Evolutionary conservation across 1,284 basidiomycete species (phyloP).

Genomic region (Stygiomarasmius scandens): DNA sequence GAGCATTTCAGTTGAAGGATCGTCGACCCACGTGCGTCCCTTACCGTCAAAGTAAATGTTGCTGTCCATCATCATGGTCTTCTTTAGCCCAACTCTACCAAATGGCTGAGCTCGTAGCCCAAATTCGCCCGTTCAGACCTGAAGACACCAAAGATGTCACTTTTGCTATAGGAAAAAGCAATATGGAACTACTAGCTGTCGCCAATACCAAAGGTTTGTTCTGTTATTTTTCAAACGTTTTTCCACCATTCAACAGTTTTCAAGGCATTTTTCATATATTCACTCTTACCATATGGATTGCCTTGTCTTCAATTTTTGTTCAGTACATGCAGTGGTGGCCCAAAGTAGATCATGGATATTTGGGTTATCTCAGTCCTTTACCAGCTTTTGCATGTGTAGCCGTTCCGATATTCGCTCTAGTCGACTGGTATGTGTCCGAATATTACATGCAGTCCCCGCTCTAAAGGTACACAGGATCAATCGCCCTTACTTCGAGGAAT

Average conservation of each 20-base stretch:
- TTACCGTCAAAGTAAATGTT: too few relatives aligned
- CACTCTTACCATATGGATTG: slow-evolving; percentile 61
- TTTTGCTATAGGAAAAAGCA: slow-evolving; percentile 69
- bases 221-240: background rate
- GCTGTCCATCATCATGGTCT: background rate
- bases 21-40: too few relatives aligned
- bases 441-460: background rate
- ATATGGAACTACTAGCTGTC: slow-evolving; percentile 70
- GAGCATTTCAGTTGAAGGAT: slow-evolving; percentile 56
- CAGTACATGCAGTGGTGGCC: slow-evolving; percentile 72
- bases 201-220: slow-evolving; percentile 67
- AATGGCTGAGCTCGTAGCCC: slow-evolving; percentile 32
- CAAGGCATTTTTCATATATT: slow-evolving; percentile 66
- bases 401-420: slow-evolving; percentile 64
- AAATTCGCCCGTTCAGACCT: slow-evolving; percentile 55
- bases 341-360: slow-evolving; percentile 36
- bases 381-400: slow-evolving; percentile 67
- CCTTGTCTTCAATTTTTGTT: slow-evolving; percentile 58
- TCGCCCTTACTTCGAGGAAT: slow-evolving; percentile 66
- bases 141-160: slow-evolving; percentile 61
- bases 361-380: slow-evolving; percentile 60
- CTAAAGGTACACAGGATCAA: slow-evolving; percentile 54
- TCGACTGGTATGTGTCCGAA: slow-evolving; percentile 64
- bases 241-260: slow-evolving; percentile 8
- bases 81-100: background rate